A percentile compares a stretch with the other conserved stretches of the same genome.
Evolutionary conservation across 2,329 filamentous ascomycete genomes (phyloP).

Genomic region (Fusarium verrucosum): DNA sequence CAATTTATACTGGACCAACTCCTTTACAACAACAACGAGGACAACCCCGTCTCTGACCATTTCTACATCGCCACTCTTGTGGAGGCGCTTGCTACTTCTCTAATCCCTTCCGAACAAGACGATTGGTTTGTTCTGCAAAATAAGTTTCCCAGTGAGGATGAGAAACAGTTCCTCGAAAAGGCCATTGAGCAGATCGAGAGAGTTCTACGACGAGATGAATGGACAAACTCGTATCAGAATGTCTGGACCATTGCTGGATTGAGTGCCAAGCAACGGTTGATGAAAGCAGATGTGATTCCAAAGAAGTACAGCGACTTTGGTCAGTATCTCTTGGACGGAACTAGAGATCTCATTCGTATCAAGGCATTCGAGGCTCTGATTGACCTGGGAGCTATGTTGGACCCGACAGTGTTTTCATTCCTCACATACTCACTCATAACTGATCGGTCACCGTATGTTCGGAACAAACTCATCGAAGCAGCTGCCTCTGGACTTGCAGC

Average conservation of each 20-base stretch:
- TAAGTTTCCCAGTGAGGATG: conserved; percentile 57
- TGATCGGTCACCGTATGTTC: conserved; percentile 71
- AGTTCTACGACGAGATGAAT: conserved; percentile 73
- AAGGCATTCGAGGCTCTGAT: conserved; percentile 72
- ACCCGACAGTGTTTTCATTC: conserved; percentile 64
- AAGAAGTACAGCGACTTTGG: conserved; percentile 64
- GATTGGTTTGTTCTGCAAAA: conserved; percentile 58
- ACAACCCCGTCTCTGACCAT: conserved; percentile 88
- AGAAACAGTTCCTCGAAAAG: conserved; percentile 60
- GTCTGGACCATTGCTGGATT: conserved; percentile 71
- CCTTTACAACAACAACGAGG: conserved; percentile 92
- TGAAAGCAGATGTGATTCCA: conserved; percentile 71
- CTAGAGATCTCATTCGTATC: conserved; percentile 69
- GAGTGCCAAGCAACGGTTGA: conserved; percentile 68
- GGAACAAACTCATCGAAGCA: conserved; percentile 66
- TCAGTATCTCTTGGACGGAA: conserved; percentile 72
- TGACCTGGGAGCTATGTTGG: conserved; percentile 68
- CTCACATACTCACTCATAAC: conserved; percentile 68
- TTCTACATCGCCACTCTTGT: conserved; percentile 88
- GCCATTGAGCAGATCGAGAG: conserved; percentile 72
- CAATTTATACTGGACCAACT: conserved; percentile 89
- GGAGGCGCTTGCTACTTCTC: conserved; percentile 65
- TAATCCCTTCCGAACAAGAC: conserved; percentile 60
- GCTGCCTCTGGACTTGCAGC: conserved; percentile 68
- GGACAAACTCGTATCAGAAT: conserved; percentile 74